Evolutionary conservation across 768 basidiomycete species (phyloP), one percentile per base, ranked within the genome.

Genomic region (Crassisporium funariophilum): DNA sequence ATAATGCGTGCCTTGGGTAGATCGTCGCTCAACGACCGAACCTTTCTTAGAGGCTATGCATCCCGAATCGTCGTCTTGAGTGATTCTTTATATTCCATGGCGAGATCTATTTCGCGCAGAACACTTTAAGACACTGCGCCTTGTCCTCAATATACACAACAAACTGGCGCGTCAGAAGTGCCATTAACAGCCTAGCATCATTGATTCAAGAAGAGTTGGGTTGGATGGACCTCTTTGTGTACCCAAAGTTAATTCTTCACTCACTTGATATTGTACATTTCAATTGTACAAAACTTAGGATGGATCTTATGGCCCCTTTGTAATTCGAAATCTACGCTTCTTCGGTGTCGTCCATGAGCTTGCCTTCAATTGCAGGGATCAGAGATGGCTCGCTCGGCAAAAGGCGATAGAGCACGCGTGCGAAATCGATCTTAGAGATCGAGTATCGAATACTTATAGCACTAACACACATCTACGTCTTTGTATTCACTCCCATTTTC

Each of bases 361-460:
- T n/a, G n/a, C n/a, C n/a, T n/a, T n/a, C n/a, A n/a, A n/a, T n/a
- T n/a, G n/a, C n/a, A n/a, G n/a, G n/a, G n/a, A n/a, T n/a, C n/a
- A n/a, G n/a, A n/a, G n/a, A n/a, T n/a, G n/a, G n/a, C 33, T 39
- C 27, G 31, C 47, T 67, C 73, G 76, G 77, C 72, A 73, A 72
- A 60, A 46, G 54, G 73, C 74, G 73, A 65, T 65, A n/a, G 48
- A 69, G 65, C 64, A 71, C 42, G 61, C 83, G 84, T 87, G 84
- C 60, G 83, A 87, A 84, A 86, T 85, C 83, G 79, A 83, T 83
- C 65, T 69, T 57, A 36, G 52, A 51, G 57, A 57, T 56, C 39
- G 35, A 49, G 44, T 29, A 38, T 63, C 52, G 47, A 52, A 52
- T 57, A 52, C 46, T 42, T 51, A 41, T 44, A 45, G 39, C n/a